Conservation (phyloP, 768 basidiomycete genomes). For the Tulasnella sp. region DNA sequence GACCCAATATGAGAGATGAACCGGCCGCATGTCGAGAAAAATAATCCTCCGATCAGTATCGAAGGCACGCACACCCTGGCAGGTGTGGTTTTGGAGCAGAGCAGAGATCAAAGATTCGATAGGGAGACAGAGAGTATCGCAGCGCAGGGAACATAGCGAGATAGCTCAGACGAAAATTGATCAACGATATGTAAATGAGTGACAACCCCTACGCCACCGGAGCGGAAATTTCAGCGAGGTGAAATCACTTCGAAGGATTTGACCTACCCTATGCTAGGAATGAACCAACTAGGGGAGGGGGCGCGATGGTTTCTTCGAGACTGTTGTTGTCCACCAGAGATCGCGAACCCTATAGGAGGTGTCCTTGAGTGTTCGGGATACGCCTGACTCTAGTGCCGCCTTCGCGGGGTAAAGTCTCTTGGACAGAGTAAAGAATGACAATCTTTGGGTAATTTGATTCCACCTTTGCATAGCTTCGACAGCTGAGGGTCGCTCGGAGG, state of each 20-base stretch:
- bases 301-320: background rate
- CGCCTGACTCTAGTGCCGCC: background rate
- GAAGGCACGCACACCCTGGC: too few relatives aligned
- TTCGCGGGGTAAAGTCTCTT: background rate
- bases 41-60: too few relatives aligned
- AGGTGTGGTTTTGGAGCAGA: too few relatives aligned
- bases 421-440: background rate
- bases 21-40: too few relatives aligned
- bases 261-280: background rate
- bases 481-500: constrained; percentile 18
- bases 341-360: background rate
- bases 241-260: background rate
- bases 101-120: too few relatives aligned
- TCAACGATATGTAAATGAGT: background rate
- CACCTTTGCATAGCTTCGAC: constrained; percentile 9
- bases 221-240: background rate
- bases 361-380: background rate
- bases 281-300: background rate
- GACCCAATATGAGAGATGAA: too few relatives aligned
- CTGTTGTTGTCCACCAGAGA: constrained; percentile 6
- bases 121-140: background rate
- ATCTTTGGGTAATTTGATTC: background rate
- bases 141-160: background rate
- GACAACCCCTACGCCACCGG: background rate
- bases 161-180: background rate